A percentile compares a stretch with the other conserved stretches of the same genome.
These are phyloP conservation scores for Chaetoceros tenuissimus DNA, from an alignment of 108 stramenopile genomes.

Conservation along the genomic window DNA sequence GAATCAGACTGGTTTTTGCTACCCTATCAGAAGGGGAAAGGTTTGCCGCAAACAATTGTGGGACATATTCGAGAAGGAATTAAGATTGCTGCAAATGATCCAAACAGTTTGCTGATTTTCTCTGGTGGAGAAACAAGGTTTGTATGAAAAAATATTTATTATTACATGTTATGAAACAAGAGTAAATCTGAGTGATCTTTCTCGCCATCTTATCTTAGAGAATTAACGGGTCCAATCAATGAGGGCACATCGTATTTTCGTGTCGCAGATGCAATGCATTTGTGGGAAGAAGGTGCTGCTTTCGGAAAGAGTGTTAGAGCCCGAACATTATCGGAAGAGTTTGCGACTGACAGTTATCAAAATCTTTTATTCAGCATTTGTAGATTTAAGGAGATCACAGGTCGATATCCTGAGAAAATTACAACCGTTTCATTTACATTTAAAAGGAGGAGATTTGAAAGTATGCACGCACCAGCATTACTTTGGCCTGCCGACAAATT, in stretches of 20 bases:
- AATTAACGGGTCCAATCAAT: slow-evolving; percentile 73
- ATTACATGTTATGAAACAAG: too few relatives aligned
- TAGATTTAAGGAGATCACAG: slow-evolving; percentile 90
- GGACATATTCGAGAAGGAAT: slow-evolving; percentile 87
- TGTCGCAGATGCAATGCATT: slow-evolving; percentile 68
- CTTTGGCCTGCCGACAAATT: slow-evolving; percentile 74
- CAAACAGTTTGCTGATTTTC: slow-evolving; percentile 79
- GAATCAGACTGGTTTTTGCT: slow-evolving; percentile 87
- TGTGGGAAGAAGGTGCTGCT: slow-evolving; percentile 44
- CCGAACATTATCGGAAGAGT: slow-evolving; percentile 82
- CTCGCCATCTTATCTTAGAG: too few relatives aligned
- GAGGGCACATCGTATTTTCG: slow-evolving; percentile 81
- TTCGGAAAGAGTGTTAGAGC: slow-evolving; percentile 43
- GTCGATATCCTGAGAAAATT: slow-evolving; percentile 81
- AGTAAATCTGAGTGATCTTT: too few relatives aligned
- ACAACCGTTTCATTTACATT: slow-evolving; percentile 92
- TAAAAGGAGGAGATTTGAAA: slow-evolving; percentile 80
- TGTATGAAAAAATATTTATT: too few relatives aligned
- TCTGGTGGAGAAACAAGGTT: slow-evolving; percentile 92
- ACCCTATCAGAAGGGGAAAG: slow-evolving; percentile 78
- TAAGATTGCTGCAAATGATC: slow-evolving; percentile 55
- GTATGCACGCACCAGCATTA: slow-evolving; percentile 77
- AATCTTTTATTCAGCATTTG: slow-evolving; percentile 96
- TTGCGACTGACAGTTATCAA: slow-evolving; percentile 94
- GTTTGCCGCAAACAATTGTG: slow-evolving; percentile 83